phyloP scores from a whole-genome alignment of 2,329 filamentous ascomycete species.

The Fusarium sp. region DNA sequence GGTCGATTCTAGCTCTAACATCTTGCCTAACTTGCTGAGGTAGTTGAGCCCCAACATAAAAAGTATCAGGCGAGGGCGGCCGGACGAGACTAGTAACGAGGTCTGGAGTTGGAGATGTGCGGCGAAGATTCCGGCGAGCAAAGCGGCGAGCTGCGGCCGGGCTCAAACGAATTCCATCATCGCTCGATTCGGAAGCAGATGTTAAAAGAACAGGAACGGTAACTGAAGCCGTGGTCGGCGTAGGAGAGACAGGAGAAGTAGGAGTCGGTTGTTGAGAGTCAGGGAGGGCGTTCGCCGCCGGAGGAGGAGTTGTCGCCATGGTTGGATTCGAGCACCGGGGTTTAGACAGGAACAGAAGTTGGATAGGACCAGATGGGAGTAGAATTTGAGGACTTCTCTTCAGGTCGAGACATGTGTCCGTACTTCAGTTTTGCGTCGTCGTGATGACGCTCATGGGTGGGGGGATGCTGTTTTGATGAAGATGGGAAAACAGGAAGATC shows the following conservation, averaged over 20 bases:
- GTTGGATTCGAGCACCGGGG: constrained; percentile 6
- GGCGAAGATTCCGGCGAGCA: constrained; percentile 50
- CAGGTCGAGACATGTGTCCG: constrained; percentile 29
- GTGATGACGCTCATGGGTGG: constrained; percentile 33
- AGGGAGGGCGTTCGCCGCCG: constrained; percentile 5
- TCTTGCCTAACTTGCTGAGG: constrained; percentile 40
- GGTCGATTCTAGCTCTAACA: constrained; percentile 20
- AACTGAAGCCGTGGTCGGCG: constrained; percentile 1
- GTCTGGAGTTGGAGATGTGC: constrained; percentile 52
- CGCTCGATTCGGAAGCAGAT: constrained; percentile 50
- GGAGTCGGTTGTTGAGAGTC: constrained; percentile 28
- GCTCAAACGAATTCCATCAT: constrained; percentile 50
- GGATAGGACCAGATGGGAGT: constrained; percentile 9
- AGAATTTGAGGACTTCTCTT: constrained; percentile 7
- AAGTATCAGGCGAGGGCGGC: constrained; percentile 51
- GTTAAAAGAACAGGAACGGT: constrained; percentile 21
- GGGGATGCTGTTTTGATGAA: constrained; percentile 12
- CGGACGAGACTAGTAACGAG: constrained; percentile 55
- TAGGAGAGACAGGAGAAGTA: constrained; percentile 12
- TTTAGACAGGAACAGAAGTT: constrained; percentile 4
- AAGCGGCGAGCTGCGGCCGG: constrained; percentile 51
- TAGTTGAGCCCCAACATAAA: constrained; percentile 46
- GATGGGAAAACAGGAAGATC: constrained; percentile 25
- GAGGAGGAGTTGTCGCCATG: constrained; percentile 39
- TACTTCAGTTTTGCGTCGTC: constrained; percentile 24